These are phyloP conservation scores for Aphanomyces stellatus DNA, from an alignment of 352 stramenopile species.

Conservation along the genomic window DNA sequence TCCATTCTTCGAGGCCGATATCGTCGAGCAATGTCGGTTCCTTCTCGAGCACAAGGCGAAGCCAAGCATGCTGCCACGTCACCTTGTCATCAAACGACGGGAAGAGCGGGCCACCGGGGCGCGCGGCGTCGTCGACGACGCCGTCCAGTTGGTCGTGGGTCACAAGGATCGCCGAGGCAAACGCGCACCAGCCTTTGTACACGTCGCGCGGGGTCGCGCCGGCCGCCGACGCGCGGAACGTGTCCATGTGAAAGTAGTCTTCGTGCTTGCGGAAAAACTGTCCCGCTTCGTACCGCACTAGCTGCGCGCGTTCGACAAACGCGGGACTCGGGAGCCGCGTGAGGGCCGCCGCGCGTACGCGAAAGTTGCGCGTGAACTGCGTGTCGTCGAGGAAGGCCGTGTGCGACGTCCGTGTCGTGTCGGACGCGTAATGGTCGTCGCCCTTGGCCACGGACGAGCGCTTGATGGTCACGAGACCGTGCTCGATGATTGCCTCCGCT, in stretches of 20 bases:
- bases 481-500: constrained; percentile 10
- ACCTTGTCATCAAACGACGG: constrained; percentile 35
- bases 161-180: constrained; percentile 24
- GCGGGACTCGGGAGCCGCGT: neutral
- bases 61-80: constrained; percentile 42
- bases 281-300: constrained; percentile 15
- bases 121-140: constrained; percentile 18
- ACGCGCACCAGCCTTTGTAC: neutral
- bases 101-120: constrained; percentile 32
- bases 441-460: neutral
- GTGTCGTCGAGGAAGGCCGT: constrained; percentile 13
- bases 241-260: constrained; percentile 19
- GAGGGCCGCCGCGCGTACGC: neutral
- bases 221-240: neutral
- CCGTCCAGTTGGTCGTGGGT: constrained; percentile 14
- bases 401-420: constrained; percentile 14
- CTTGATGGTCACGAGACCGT: neutral
- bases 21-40: constrained; percentile 28
- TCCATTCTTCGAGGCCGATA: constrained; percentile 42
- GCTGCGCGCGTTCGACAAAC: constrained; percentile 15
- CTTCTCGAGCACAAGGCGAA: constrained; percentile 46
- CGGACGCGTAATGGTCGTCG: constrained; percentile 3
- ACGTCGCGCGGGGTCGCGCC: constrained; percentile 7
- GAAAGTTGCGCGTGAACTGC: constrained; percentile 16
- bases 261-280: constrained; percentile 17